Evolutionary conservation across 768 basidiomycete species (phyloP).

Genomic region (Leccinum broughii): DNA sequence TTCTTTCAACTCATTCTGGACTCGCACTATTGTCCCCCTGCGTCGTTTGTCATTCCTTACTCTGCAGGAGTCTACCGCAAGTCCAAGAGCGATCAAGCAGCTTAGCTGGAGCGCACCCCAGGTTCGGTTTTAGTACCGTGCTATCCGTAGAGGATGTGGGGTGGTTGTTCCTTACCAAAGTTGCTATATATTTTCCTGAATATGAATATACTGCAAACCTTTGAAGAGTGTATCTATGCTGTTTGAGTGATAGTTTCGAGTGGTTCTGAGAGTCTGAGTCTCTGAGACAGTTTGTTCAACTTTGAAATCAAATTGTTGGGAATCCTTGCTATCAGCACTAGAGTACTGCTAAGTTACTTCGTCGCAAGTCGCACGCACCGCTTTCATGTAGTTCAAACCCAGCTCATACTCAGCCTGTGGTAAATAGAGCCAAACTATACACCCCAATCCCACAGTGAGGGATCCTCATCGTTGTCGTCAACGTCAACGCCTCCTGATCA

Average conservation of each 20-base stretch:
- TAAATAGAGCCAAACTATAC: slow-evolving; percentile 32
- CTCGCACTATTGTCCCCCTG: slow-evolving; percentile 42
- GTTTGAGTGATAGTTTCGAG: not conserved
- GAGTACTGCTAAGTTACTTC: not conserved
- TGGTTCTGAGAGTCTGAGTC: not conserved
- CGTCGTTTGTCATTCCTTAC: slow-evolving; percentile 5
- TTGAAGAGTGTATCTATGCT: not conserved
- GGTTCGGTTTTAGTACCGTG: not conserved
- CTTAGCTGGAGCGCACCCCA: slow-evolving; percentile 32
- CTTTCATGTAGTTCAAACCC: not conserved
- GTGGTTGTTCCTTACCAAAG: slow-evolving; percentile 37
- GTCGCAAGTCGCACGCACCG: no score
- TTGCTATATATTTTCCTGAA: slow-evolving; percentile 21
- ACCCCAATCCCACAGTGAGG: slow-evolving; percentile 6
- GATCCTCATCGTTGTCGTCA: slow-evolving; percentile 27
- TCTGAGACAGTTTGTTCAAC: not conserved
- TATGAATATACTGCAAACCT: not conserved
- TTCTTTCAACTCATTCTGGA: slow-evolving; percentile 32
- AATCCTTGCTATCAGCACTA: not conserved
- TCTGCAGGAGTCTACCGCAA: slow-evolving; percentile 38
- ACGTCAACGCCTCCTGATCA: slow-evolving; percentile 29
- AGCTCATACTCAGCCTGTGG: slow-evolving; percentile 13
- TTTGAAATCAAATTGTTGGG: not conserved
- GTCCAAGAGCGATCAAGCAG: slow-evolving; percentile 32
- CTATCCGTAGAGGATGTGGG: slow-evolving; percentile 17